Evolutionary conservation across 495 filamentous ascomycete species (phyloP).

Genomic region (Penicillium malachiteum): DNA sequence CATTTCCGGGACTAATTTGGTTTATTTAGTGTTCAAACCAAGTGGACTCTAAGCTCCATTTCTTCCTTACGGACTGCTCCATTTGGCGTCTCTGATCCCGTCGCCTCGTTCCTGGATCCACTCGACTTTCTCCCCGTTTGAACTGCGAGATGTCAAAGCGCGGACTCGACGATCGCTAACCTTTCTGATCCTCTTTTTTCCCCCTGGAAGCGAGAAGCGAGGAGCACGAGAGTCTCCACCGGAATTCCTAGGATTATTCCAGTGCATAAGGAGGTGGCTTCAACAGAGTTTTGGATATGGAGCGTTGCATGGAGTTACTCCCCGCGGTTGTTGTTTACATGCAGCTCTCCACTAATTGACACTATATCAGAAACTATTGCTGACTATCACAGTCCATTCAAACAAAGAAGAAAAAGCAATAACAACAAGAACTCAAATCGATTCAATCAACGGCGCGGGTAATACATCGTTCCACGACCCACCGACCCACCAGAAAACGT

Average conservation of each 20-base stretch:
- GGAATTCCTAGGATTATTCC: too few relatives aligned
- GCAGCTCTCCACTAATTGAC: not conserved
- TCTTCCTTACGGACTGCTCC: too few relatives aligned
- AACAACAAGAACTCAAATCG: not conserved
- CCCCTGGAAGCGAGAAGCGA: too few relatives aligned
- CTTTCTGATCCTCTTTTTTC: slow-evolving; percentile 9
- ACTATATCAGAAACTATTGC: not conserved
- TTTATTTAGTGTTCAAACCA: too few relatives aligned
- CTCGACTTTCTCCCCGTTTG: not conserved
- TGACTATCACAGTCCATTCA: not conserved
- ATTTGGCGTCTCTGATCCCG: too few relatives aligned
- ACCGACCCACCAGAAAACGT: not conserved
- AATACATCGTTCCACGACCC: not conserved
- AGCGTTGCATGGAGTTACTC: too few relatives aligned
- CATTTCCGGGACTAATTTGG: not conserved
- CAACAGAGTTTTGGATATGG: too few relatives aligned
- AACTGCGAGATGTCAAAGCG: not conserved
- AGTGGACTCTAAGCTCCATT: too few relatives aligned
- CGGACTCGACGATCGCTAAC: slow-evolving; percentile 4
- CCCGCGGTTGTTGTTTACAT: not conserved
- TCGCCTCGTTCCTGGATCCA: not conserved
- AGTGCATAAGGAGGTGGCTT: too few relatives aligned
- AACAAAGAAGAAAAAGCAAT: not conserved
- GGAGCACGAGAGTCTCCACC: not conserved
- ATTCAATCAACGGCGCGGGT: not conserved